Evolutionary conservation across 139 green algal genomes (phyloP), one percentile per base, ranked within the genome.

Genomic region (Chlamydomonas sphaeroides): DNA sequence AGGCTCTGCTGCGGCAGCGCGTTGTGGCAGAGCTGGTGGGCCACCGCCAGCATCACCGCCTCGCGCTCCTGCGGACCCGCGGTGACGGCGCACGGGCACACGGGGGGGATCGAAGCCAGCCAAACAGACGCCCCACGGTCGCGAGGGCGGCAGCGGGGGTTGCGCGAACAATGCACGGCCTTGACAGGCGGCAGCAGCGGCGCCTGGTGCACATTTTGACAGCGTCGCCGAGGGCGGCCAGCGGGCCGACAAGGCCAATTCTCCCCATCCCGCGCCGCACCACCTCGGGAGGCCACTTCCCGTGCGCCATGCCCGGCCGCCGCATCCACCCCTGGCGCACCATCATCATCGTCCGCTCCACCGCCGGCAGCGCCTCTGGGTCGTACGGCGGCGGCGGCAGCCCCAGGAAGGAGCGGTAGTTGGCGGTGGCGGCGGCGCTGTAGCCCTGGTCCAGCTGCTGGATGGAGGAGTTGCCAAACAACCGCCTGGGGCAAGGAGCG

Each of bases 11-110:
- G 61, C 41, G 68, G n/a, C 71, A 89, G 65, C 18, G 23, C n/a
- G 68, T 78, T 68, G 65, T 28, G 59, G 65, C 86, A 88, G 18
- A 80, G 63, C 56, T 73, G 39, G 39, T 80, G 45, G 20, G 80
- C 84, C 32, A 77, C 78, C 49, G 61, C 17, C 36, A 84, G 76
- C 88, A 91, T 89, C 10, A 91, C 80, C 15, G 77, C 88, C 65
- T 91, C 88, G 42, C 88, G 88, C 84, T 91, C 88, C 88, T 88
- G 78, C 14, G 74, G 59, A 38, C 30, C 30, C 28, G 38, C 2
- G 32, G 5, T 48, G 33, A 25, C 1, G 38, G 75, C 3, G 8
- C n/a, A 33, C 38, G 10, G 6, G n/a, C n/a, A n/a, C n/a, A n/a
- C n/a, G n/a, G n/a, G n/a, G n/a, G n/a, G n/a, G n/a, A n/a, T n/a